phyloP scores from a whole-genome alignment of 345 rosid genomes.

The Angophora floribunda region DNA sequence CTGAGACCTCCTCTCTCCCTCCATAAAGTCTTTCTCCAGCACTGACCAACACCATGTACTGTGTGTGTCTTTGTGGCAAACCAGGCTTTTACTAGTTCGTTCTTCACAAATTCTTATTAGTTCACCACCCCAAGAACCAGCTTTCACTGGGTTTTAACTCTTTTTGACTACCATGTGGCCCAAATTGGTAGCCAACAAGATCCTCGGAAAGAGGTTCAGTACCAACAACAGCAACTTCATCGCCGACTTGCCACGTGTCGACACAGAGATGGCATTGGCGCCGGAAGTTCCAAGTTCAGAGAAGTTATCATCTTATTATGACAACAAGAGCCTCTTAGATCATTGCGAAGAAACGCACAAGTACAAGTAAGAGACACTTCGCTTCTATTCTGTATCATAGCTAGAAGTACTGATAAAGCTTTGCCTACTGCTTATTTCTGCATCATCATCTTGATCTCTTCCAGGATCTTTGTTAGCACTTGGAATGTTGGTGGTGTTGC shows the following conservation, averaged over 20 bases:
- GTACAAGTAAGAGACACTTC: not conserved
- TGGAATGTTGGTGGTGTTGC: not conserved
- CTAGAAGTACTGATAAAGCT: not conserved
- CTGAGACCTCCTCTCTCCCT: not conserved
- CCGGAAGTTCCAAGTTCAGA: not conserved
- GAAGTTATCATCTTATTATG: not conserved
- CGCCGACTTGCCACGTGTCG: not conserved
- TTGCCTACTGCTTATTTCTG: not conserved
- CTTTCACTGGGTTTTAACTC: not conserved
- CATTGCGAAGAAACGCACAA: not conserved
- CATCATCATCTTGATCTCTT: not conserved
- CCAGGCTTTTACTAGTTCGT: not conserved
- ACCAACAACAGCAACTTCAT: not conserved
- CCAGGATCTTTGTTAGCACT: not conserved
- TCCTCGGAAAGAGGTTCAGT: not conserved
- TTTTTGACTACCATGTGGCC: not conserved
- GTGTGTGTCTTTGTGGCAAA: not conserved
- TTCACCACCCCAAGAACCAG: not conserved
- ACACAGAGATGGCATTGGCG: not conserved
- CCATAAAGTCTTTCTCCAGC: not conserved
- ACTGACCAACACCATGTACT: not conserved
- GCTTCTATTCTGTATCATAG: not conserved
- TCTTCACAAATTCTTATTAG: not conserved
- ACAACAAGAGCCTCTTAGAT: not conserved
- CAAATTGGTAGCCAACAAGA: not conserved